Percentiles rank a stretch among this genome's conserved stretches.
phyloP scores from a whole-genome alignment of 352 stramenopile genomes.

The Pythium oligandrum region DNA sequence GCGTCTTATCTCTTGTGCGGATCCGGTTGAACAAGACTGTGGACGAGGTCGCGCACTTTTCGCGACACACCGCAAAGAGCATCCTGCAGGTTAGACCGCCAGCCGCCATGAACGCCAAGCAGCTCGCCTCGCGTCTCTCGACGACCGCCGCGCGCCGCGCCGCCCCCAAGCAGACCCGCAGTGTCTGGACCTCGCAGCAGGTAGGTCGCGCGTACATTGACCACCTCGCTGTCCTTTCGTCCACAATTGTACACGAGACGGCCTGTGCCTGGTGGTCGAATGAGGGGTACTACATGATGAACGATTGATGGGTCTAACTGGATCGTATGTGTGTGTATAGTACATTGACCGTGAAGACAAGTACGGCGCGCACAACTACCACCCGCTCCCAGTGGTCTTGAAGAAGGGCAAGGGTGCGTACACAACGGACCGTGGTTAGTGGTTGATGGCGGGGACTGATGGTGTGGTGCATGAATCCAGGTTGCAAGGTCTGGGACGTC shows the following conservation, averaged over 20 bases:
- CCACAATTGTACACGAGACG: not conserved
- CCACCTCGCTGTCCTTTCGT: constrained; percentile 4
- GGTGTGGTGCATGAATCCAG: constrained; percentile 14
- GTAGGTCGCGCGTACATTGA: constrained; percentile 1
- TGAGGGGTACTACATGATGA: no score
- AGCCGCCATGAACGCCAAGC: no score
- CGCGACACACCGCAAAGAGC: no score
- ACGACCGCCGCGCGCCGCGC: not conserved
- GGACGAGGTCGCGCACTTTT: no score
- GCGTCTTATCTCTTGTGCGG: no score
- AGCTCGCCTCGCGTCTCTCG: no score
- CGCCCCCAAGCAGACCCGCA: constrained; percentile 1
- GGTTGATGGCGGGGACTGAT: not conserved
- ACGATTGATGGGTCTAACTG: not conserved
- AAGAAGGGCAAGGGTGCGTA: constrained; percentile 65
- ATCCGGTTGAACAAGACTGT: no score
- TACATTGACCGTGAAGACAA: constrained; percentile 89
- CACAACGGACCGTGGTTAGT: not conserved
- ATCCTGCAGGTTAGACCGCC: no score
- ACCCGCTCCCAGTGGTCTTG: constrained; percentile 97
- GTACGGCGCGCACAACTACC: constrained; percentile 97
- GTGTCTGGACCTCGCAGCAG: constrained; percentile 21
- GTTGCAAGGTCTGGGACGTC: constrained; percentile 96
- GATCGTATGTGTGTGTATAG: constrained; percentile 18
- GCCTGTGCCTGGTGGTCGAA: not conserved